Base-by-base conservation (phyloP, 192 early-diverging fungal genomes). In the Spinellus fusiger region DNA sequence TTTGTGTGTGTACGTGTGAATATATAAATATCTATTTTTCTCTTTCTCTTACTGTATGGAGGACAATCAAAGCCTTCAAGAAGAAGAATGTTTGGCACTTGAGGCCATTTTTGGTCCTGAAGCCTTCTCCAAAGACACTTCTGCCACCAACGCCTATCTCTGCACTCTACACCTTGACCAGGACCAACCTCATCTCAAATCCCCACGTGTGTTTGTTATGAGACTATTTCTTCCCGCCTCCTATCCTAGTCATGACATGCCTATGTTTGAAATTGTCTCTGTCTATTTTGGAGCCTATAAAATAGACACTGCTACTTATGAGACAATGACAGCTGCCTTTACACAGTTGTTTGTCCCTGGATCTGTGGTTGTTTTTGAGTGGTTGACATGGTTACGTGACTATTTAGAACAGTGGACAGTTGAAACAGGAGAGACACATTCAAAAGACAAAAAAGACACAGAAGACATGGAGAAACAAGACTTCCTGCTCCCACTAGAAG, bases 341-440 rank as follows among this genome's bases (percentile, higher is more conserved):
- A 49, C 68, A 22, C 49, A 65, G 8, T 68, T 82, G 29, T 89
- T 84, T 71, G 70, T 79, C 13, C 76, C 75, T 0, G 82, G 80
- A 5, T 65, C 86, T 35, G 85, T 88, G 0, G 72, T 86, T 5
- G 58, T 90, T n/a, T 90, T 87, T 69, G 74, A 74, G n/a, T 90
- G 86, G 85, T 75, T 85, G 7, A 79, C 79, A 25, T 79, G 73
- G 80, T 27, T 85, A 13, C 54, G 70, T 54, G 69, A 73, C 1
- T 85, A 71, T 59, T 33, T 88, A 16, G 68, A 80, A 47, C n/a
- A n/a, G n/a, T n/a, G n/a, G n/a, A n/a, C n/a, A n/a, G n/a, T n/a
- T n/a, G n/a, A n/a, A n/a, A n/a, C n/a, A n/a, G n/a, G n/a, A n/a
- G n/a, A n/a, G n/a, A n/a, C n/a, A n/a, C n/a, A n/a, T n/a, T 46